Conservation (phyloP, 179 eudicot species). For the Beta corolliflora region DNA sequence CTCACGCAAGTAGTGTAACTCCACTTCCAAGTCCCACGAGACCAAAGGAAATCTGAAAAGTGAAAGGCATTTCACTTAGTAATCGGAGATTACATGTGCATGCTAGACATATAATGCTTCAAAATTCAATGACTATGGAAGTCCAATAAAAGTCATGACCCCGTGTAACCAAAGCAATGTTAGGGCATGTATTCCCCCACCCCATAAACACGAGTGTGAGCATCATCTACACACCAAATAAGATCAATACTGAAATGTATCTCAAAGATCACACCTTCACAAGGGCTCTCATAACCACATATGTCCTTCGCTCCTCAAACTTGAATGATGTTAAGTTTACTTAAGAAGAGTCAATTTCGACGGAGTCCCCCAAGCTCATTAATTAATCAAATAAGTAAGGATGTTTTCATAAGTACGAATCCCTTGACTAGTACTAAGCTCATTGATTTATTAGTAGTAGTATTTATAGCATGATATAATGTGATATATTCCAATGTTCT, state of each 20-base stretch:
- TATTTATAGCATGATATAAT: neutral
- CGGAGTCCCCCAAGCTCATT: neutral
- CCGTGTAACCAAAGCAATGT: neutral
- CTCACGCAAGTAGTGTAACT: slow-evolving; percentile 78
- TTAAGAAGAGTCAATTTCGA: neutral
- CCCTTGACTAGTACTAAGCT: neutral
- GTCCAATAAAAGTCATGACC: neutral
- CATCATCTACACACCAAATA: neutral
- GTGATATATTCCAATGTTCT: no score
- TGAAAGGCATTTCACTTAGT: neutral
- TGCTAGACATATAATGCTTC: neutral
- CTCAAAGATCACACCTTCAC: neutral
- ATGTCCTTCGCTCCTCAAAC: neutral
- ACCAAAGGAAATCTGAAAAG: slow-evolving; percentile 83
- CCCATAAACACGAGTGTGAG: neutral
- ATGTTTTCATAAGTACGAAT: no score
- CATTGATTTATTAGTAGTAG: no score
- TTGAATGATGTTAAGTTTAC: neutral
- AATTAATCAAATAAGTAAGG: no score
- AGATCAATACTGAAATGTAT: neutral
- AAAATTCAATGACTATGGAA: neutral
- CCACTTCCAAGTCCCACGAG: slow-evolving; percentile 84
- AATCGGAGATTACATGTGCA: neutral
- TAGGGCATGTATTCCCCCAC: neutral
- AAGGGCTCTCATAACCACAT: neutral